Evolutionary conservation across 805 yeast species (phyloP).

Genomic region (Torulaspora franciscae): DNA sequence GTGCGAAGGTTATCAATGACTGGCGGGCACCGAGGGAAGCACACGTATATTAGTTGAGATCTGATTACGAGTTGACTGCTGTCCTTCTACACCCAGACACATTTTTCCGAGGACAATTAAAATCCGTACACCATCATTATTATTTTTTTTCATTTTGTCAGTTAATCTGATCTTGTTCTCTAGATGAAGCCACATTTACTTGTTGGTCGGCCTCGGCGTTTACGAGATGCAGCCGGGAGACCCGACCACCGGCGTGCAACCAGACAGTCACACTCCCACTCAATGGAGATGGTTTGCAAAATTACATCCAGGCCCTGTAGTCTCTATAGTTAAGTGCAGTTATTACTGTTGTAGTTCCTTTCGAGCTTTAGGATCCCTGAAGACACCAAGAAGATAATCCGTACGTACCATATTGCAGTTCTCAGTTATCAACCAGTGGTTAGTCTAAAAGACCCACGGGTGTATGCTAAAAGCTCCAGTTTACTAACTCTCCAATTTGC

Average conservation of each 20-base stretch:
- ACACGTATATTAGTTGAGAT: too few relatives aligned
- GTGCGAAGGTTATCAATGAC: background rate
- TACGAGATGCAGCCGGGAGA: background rate
- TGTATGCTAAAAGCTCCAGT: background rate
- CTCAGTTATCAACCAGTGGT: background rate
- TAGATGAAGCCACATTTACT: too few relatives aligned
- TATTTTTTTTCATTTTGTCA: too few relatives aligned
- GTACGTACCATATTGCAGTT: slow-evolving; percentile 4
- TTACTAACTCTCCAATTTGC: background rate
- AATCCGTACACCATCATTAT: background rate
- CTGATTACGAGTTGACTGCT: too few relatives aligned
- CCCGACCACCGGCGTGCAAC: slow-evolving; percentile 1
- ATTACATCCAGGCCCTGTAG: background rate
- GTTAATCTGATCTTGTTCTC: background rate
- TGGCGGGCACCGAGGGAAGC: too few relatives aligned
- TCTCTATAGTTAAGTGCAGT: background rate
- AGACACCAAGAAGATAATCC: slow-evolving; percentile 10
- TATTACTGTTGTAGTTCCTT: background rate
- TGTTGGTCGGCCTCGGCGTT: background rate
- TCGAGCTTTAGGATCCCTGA: background rate
- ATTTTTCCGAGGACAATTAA: too few relatives aligned
- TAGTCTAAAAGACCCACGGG: too few relatives aligned
- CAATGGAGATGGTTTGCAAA: background rate
- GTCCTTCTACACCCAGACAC: too few relatives aligned
- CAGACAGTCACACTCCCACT: slow-evolving; percentile 1